These are phyloP conservation scores for Lolium perenne DNA, from an alignment of 176 grass and related monocot species.

Conservation along the genomic window DNA sequence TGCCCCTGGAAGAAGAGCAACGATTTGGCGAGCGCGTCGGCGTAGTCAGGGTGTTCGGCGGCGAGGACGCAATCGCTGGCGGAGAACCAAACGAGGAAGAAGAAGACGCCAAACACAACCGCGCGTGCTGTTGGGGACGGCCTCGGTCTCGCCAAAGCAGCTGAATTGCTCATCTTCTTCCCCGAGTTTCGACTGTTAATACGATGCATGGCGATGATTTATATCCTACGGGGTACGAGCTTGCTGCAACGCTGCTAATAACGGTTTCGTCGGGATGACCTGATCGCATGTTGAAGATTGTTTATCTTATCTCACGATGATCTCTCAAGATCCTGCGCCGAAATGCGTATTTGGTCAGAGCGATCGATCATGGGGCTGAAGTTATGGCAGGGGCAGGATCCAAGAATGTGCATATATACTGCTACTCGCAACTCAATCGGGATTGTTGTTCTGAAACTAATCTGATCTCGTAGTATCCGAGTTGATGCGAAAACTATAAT, in stretches of 20 bases:
- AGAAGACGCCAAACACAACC: not conserved
- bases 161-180: not conserved
- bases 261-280: not conserved
- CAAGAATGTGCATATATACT: not conserved
- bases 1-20: slow-evolving; percentile 92
- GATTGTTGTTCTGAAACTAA: not conserved
- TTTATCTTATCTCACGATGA: slow-evolving; percentile 10
- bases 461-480: no score
- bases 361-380: slow-evolving; percentile 21
- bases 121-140: not conserved
- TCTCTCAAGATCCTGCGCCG: slow-evolving; percentile 5
- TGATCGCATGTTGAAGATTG: not conserved
- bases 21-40: slow-evolving; percentile 75
- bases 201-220: not conserved
- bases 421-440: not conserved
- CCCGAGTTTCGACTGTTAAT: not conserved
- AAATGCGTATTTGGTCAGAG: not conserved
- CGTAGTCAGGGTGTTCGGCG: slow-evolving; percentile 59
- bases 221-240: not conserved
- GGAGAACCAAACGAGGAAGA: not conserved
- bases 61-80: slow-evolving; percentile 44
- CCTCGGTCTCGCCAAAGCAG: not conserved
- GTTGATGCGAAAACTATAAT: not conserved
- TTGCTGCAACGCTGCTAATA: not conserved
- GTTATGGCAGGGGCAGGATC: not conserved